Base-by-base conservation (phyloP, 805 yeast species). In the Yarrowia alimentaria region DNA sequence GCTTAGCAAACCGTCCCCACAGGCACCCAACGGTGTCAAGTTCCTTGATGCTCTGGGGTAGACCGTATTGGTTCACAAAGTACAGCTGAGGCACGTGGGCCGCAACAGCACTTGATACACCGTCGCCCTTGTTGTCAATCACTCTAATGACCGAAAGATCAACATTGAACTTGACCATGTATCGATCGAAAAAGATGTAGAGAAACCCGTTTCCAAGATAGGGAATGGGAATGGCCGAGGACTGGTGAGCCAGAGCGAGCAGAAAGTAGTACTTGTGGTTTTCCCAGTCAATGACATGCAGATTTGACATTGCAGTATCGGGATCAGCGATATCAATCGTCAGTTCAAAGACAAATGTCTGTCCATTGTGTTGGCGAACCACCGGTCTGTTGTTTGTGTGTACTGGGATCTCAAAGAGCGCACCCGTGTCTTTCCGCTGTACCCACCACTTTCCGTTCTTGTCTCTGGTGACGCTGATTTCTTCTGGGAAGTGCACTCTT, bases 111-210 rank as follows among this genome's bases (percentile, higher is more conserved):
- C 6, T 1, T n/a, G n/a, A n/a, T n/a, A n/a, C n/a, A n/a, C n/a
- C n/a, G n/a, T n/a, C n/a, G n/a, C n/a, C n/a, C n/a, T n/a, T n/a
- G n/a, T n/a, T n/a, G n/a, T n/a, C n/a, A n/a, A n/a, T n/a, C n/a
- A n/a, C n/a, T n/a, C n/a, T n/a, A n/a, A n/a, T n/a, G n/a, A n/a
- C n/a, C n/a, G n/a, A n/a, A n/a, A n/a, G n/a, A n/a, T 40, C 47
- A 6, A 40, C 47, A 14, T 28, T 28, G 19, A 26, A 40, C 19
- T 40, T 40, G 47, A 40, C 47, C 25, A 40, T 25, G 25, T 26
- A 40, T 11, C 28, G 47, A 11, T 40, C 47, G 13, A 26, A 40
- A 7, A 40, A 40, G 13, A 40, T 11, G 33, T 33, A 40, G 5
- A 40, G 18, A 20, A 40, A 40, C 5, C 33, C 33, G 7, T 28